A percentile compares a stretch with the other conserved stretches of the same genome.
Evolutionary conservation across 148 eudicot genomes (phyloP).

Genomic region (Vaccinium darrowii): DNA sequence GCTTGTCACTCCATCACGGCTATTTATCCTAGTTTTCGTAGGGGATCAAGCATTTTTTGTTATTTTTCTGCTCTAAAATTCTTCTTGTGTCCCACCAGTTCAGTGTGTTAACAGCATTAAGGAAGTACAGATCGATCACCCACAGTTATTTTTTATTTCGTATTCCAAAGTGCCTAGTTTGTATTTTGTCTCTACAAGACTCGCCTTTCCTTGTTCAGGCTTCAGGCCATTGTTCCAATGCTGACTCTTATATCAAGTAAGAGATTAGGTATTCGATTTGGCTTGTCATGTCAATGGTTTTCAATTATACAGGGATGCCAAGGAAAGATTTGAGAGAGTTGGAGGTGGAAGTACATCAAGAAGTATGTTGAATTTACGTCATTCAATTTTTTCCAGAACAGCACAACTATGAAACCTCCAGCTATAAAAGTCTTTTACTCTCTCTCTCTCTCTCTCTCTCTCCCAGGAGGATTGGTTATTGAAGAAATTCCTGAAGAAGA

Average conservation of each 20-base stretch:
- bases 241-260: not conserved
- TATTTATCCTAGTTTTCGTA: not conserved
- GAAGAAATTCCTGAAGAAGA: slow-evolving; percentile 84
- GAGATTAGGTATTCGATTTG: not conserved
- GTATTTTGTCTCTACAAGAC: not conserved
- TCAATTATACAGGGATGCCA: slow-evolving; percentile 47
- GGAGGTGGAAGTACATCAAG: slow-evolving; percentile 48
- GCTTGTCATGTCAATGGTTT: not conserved
- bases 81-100: not conserved
- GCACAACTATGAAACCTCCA: not conserved
- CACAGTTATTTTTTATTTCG: not conserved
- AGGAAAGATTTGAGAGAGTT: slow-evolving; percentile 45
- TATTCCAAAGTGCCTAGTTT: not conserved
- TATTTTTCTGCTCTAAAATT: not conserved
- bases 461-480: slow-evolving; percentile 55
- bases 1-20: not conserved
- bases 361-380: slow-evolving; percentile 33
- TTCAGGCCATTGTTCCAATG: not conserved
- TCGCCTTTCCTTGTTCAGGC: not conserved
- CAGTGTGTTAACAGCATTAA: not conserved
- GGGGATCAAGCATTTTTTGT: not conserved
- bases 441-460: not conserved
- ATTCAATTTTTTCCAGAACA: not conserved
- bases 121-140: not conserved
- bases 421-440: not conserved